Percentiles rank a stretch among this genome's conserved stretches.
Conservation (phyloP, 176 grass and related monocot species). For the Carex pumila region DNA sequence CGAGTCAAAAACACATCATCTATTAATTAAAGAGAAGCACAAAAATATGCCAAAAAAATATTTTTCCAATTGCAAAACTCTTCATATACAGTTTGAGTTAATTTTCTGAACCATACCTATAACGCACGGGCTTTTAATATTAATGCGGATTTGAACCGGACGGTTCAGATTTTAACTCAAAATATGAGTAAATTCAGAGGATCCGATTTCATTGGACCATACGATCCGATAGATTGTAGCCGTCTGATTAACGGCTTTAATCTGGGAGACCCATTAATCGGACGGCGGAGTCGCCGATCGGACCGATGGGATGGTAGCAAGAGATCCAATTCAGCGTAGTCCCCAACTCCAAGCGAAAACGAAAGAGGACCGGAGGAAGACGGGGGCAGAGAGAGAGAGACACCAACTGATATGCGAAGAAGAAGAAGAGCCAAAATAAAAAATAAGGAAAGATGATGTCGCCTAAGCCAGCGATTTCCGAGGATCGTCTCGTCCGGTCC, state of each 20-base stretch:
- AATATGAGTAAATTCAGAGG: too few relatives aligned
- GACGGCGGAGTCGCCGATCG: background rate
- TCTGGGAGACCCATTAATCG: background rate
- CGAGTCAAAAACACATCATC: too few relatives aligned
- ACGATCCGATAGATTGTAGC: background rate
- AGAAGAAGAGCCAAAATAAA: constrained; percentile 13
- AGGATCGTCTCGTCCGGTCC: constrained; percentile 21
- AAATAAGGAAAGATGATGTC: constrained; percentile 34
- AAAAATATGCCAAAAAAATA: too few relatives aligned
- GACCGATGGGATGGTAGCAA: background rate
- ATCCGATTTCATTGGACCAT: background rate
- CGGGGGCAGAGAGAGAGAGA: background rate
- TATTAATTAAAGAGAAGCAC: too few relatives aligned
- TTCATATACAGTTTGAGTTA: too few relatives aligned
- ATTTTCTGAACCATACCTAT: too few relatives aligned
- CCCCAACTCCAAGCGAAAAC: background rate
- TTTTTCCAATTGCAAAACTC: too few relatives aligned
- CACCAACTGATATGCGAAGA: constrained; percentile 4
- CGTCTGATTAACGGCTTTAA: background rate
- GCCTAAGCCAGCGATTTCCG: constrained; percentile 26
- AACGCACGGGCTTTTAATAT: too few relatives aligned
- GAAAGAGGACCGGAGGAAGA: background rate
- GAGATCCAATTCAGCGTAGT: background rate
- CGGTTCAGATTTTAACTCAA: too few relatives aligned
- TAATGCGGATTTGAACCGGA: too few relatives aligned